These are phyloP conservation scores for Bertia moriformis DNA, from an alignment of 2,329 filamentous ascomycete genomes.

Conservation along the genomic window DNA sequence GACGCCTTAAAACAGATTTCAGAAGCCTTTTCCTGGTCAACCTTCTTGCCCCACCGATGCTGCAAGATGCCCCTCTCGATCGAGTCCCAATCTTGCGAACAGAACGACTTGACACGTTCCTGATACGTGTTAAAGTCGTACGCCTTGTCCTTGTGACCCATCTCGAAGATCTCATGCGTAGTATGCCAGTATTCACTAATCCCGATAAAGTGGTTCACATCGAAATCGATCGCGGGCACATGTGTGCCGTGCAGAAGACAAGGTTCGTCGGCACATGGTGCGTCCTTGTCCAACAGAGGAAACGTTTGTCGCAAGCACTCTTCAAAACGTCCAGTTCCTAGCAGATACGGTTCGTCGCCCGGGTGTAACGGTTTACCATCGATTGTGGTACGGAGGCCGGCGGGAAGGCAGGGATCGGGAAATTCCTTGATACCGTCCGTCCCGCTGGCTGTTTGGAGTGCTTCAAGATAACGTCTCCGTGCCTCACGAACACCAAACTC, in stretches of 20 bases:
- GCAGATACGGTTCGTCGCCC: conserved; percentile 33
- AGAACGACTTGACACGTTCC: conserved; percentile 69
- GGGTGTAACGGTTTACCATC: conserved; percentile 42
- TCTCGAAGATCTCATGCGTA: conserved; percentile 81
- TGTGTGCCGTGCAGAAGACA: conserved; percentile 85
- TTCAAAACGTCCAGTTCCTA: conserved; percentile 77
- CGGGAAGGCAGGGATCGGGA: conserved; percentile 81
- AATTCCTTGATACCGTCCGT: conserved; percentile 49
- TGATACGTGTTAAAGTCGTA: conserved; percentile 91
- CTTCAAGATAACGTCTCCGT: conserved; percentile 67
- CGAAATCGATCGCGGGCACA: conserved; percentile 89
- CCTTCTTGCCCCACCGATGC: conserved; percentile 64
- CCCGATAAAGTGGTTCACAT: conserved; percentile 92
- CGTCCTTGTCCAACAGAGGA: conserved; percentile 79
- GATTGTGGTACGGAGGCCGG: conserved; percentile 58
- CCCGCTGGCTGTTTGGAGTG: conserved; percentile 54
- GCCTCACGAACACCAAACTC: conserved; percentile 96
- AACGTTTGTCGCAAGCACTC: conserved; percentile 72
- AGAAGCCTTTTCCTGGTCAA: conserved; percentile 58
- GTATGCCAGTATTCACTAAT: conserved; percentile 99
- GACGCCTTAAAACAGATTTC: conserved; percentile 96
- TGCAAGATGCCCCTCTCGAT: conserved; percentile 53
- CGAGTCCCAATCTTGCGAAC: conserved; percentile 64
- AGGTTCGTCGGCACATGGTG: conserved; percentile 66
- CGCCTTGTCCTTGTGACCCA: conserved; percentile 58